Conservation (phyloP, 257 asterid species). For the Verbascum thapsus region DNA sequence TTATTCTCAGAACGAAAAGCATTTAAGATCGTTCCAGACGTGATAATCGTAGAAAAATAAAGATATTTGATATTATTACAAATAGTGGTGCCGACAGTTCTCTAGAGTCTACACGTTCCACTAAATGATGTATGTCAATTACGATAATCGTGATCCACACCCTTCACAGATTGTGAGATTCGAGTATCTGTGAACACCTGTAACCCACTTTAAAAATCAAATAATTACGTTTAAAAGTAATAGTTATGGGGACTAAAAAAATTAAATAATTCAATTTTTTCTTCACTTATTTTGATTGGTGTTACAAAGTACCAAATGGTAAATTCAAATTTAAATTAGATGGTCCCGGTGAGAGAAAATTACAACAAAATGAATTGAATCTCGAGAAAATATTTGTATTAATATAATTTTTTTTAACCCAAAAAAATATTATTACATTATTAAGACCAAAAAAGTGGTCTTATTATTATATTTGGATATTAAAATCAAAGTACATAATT, state of each 20-base stretch:
- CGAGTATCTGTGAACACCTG: neutral
- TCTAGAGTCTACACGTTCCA: too few species aligned
- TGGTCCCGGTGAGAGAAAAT: slow-evolving; percentile 54
- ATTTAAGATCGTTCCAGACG: neutral
- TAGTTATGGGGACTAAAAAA: neutral
- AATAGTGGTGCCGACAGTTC: slow-evolving; percentile 2
- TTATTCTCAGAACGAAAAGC: neutral
- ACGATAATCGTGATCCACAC: neutral
- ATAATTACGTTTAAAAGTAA: slow-evolving; percentile 9
- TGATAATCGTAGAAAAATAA: neutral
- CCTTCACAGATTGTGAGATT: neutral
- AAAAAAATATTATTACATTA: slow-evolving; percentile 23
- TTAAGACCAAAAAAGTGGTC: slow-evolving; percentile 25
- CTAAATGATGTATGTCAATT: slow-evolving; percentile 14
- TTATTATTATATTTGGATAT: slow-evolving; percentile 4
- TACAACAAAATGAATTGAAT: too few species aligned
- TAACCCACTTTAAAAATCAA: slow-evolving; percentile 18
- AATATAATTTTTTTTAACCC: slow-evolving; percentile 22
- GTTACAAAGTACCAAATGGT: neutral
- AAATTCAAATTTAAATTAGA: slow-evolving; percentile 25
- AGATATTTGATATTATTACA: slow-evolving; percentile 12
- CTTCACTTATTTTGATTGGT: slow-evolving; percentile 5
- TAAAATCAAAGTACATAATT: slow-evolving; percentile 22
- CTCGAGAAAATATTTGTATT: too few species aligned
- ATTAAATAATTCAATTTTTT: too few species aligned